Base-by-base conservation (phyloP, 768 basidiomycete species). In the Xerocomus spinulosus region DNA sequence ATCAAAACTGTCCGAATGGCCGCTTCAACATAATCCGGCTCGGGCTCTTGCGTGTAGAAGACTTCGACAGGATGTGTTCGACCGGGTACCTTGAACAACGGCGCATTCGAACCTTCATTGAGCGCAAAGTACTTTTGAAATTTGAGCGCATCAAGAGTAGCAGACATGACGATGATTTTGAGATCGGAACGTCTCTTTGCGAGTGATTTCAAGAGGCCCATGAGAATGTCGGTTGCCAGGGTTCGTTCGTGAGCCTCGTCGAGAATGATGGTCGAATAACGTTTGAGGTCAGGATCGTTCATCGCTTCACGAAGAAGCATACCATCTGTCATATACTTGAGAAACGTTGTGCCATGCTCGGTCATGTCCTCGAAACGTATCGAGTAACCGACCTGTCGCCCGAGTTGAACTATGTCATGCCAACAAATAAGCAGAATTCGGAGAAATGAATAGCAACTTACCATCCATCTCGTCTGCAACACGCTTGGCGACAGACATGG, bases 281-380 rank as follows among this genome's bases (percentile, higher is more conserved):
- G 82, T 23, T 78, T 74, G 32, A 98, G 79, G 17, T 81, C 77
- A 9, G 91, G 87, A 68, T 98, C 95, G 69, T 94, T 91, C 94
- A 97, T 99, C 4, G 92, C 93, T 72, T 96, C 93, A 17, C 93
- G 84, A n/a, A 95, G 80, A 47, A 92, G 83, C 93, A 97, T 96
- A 79, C 95, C 96, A 58, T 99, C 96, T 14, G 96, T 99, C 94
- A 98, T 96, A 73, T 99, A 98, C 66, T 96, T 97, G 54, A 99
- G 76, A 70, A 99, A 96, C 0, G 96, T 98, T 73, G 56, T 90
- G 79, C 35, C 94, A 87, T 89, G 92, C 87, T 66, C 67, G 13
- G 65, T 66, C 65, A 66, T 68, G 65, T 98, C 96, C 68, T 99
- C 95, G 66, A 98, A 99, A 66, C 95, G 91, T 60, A 97, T 97